Evolutionary conservation across 2,329 filamentous ascomycete species (phyloP).

Genomic region (Cytospora schulzeri): DNA sequence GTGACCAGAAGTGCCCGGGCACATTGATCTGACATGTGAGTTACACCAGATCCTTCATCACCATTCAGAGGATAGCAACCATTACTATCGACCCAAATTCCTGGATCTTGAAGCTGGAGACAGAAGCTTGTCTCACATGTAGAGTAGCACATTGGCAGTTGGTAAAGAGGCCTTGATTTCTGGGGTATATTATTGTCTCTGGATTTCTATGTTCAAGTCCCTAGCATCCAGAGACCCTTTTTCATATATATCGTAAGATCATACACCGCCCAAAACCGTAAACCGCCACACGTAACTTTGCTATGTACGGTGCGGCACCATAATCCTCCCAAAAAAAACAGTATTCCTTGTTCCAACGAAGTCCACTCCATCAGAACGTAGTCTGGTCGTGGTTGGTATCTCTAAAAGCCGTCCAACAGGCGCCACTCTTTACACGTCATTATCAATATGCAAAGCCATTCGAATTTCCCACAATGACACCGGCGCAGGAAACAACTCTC

Average conservation of each 20-base stretch:
- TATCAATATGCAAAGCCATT: not conserved
- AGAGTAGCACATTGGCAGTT: not conserved
- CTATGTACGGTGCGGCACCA: not conserved
- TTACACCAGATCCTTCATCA: not conserved
- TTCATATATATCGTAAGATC: constrained; percentile 26
- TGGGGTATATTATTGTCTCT: constrained; percentile 9
- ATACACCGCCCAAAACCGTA: constrained; percentile 14
- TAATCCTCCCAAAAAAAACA: constrained; percentile 8
- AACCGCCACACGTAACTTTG: not conserved
- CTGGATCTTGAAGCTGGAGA: too few relatives aligned
- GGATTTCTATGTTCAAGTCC: constrained; percentile 15
- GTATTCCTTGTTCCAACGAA: constrained; percentile 16
- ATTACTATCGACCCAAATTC: too few relatives aligned
- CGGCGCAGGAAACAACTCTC: not conserved
- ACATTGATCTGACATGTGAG: constrained; percentile 3
- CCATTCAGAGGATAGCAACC: not conserved
- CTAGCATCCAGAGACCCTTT: constrained; percentile 8
- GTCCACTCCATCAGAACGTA: constrained; percentile 8
- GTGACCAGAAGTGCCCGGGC: too few relatives aligned
- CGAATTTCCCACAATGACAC: not conserved
- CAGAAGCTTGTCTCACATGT: too few relatives aligned
- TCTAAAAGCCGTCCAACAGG: not conserved
- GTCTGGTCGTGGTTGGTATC: not conserved
- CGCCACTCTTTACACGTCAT: constrained; percentile 1
- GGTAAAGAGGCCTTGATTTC: not conserved